Conservation (phyloP, 1,284 basidiomycete species). For the Leccinum pallidistipes region DNA sequence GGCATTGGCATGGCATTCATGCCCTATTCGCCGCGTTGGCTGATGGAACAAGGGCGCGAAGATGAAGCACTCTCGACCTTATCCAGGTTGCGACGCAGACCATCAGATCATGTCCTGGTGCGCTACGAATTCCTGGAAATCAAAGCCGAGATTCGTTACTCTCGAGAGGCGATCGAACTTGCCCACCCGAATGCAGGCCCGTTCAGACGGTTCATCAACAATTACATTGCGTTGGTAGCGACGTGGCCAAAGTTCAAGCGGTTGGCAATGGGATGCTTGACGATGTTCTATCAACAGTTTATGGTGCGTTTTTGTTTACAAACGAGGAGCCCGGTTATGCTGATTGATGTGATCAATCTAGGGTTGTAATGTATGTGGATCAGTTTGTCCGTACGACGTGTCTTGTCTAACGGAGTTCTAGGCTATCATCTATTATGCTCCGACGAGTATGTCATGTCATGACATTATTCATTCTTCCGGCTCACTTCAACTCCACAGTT, state of each 20-base stretch:
- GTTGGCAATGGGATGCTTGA: slow-evolving; percentile 32
- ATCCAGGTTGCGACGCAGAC: slow-evolving; percentile 27
- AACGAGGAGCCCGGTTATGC: neutral
- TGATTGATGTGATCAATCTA: slow-evolving; percentile 11
- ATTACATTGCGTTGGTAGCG: slow-evolving; percentile 28
- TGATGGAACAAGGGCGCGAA: slow-evolving; percentile 37
- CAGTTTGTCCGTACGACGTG: neutral
- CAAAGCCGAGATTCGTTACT: slow-evolving; percentile 32
- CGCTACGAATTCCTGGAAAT: slow-evolving; percentile 36
- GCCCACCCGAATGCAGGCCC: slow-evolving; percentile 26
- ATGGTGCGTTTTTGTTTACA: slow-evolving; percentile 23
- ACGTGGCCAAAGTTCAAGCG: slow-evolving; percentile 38
- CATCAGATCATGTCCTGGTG: slow-evolving; percentile 16
- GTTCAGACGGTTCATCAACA: slow-evolving; percentile 19
- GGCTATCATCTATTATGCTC: slow-evolving; percentile 37
- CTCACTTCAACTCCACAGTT: slow-evolving; percentile 19
- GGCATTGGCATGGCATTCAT: slow-evolving; percentile 37
- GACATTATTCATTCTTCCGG: neutral
- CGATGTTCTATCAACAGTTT: slow-evolving; percentile 38
- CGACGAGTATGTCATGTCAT: slow-evolving; percentile 28
- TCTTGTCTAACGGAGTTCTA: slow-evolving; percentile 18
- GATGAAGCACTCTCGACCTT: slow-evolving; percentile 33
- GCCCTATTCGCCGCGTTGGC: slow-evolving; percentile 38
- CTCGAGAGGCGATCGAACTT: slow-evolving; percentile 22
- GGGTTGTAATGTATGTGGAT: slow-evolving; percentile 31